phyloP scores from a whole-genome alignment of 306 rosid species.

The Medicago lupulina region DNA sequence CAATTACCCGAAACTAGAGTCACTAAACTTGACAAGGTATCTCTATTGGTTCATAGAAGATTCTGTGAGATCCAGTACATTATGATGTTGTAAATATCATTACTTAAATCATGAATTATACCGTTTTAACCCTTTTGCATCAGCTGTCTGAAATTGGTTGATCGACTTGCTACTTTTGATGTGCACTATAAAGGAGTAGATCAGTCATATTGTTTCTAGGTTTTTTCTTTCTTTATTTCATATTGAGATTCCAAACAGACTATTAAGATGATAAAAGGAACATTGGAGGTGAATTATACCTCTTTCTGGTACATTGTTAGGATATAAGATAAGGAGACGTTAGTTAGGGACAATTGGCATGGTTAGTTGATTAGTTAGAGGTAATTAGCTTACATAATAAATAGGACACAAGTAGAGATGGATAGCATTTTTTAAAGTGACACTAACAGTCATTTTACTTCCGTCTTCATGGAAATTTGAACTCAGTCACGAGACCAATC shows the following conservation, averaged over 20 bases:
- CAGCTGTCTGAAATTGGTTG: constrained; percentile 32
- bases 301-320: neutral
- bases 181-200: neutral
- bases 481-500: neutral
- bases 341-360: neutral
- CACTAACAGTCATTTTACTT: neutral
- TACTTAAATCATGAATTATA: constrained; percentile 20
- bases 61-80: constrained; percentile 31
- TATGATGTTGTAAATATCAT: neutral
- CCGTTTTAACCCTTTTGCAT: neutral
- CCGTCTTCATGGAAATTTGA: neutral
- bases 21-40: constrained; percentile 77
- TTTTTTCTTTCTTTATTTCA: neutral
- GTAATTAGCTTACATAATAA: neutral
- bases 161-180: constrained; percentile 27
- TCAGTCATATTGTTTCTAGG: constrained; percentile 13
- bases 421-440: neutral
- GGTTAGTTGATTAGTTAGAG: neutral
- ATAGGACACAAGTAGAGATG: neutral
- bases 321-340: neutral
- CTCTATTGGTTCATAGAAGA: constrained; percentile 23
- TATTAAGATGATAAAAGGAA: neutral
- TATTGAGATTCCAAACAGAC: constrained; percentile 19
- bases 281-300: neutral
- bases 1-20: constrained; percentile 61